phyloP scores from a whole-genome alignment of 139 green algal species.

The Yamagishiella unicocca region DNA sequence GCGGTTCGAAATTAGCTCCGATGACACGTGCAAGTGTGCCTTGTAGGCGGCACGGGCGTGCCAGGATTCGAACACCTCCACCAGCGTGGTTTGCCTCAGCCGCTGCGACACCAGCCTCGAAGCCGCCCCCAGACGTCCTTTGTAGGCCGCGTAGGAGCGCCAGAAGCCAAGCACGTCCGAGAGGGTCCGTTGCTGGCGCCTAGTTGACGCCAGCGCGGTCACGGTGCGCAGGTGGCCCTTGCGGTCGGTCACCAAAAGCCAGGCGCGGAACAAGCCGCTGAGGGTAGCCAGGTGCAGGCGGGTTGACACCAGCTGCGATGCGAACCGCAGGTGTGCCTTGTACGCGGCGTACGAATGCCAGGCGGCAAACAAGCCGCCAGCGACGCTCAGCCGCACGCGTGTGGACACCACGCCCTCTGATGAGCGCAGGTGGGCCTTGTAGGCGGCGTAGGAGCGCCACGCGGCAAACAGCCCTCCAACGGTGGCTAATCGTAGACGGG shows the following conservation, averaged over 20 bases:
- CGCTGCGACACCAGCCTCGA: not conserved
- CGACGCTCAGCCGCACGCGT: not conserved
- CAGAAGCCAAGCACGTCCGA: not conserved
- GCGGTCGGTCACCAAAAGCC: not conserved
- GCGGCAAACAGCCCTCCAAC: not conserved
- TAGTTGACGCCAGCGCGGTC: not conserved
- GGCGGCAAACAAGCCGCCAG: not conserved
- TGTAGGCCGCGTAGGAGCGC: not conserved
- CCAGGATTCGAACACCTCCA: not conserved
- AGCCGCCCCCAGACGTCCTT: not conserved
- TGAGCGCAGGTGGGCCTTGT: not conserved
- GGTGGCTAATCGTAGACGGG: not conserved
- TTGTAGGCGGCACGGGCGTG: not conserved
- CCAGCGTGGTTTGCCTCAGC: not conserved
- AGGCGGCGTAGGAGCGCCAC: not conserved
- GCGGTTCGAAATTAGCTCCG: not conserved
- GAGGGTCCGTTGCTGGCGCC: not conserved
- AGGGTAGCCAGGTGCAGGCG: not conserved
- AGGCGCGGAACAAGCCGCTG: not conserved
- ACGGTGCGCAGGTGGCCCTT: not conserved
- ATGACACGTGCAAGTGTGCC: not conserved
- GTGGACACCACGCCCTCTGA: not conserved
- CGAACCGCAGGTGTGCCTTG: not conserved
- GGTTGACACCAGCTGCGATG: not conserved
- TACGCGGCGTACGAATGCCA: slow-evolving; percentile 1